Base-by-base conservation (phyloP, 768 basidiomycete genomes). In the Dioszegia aurantiaca region DNA sequence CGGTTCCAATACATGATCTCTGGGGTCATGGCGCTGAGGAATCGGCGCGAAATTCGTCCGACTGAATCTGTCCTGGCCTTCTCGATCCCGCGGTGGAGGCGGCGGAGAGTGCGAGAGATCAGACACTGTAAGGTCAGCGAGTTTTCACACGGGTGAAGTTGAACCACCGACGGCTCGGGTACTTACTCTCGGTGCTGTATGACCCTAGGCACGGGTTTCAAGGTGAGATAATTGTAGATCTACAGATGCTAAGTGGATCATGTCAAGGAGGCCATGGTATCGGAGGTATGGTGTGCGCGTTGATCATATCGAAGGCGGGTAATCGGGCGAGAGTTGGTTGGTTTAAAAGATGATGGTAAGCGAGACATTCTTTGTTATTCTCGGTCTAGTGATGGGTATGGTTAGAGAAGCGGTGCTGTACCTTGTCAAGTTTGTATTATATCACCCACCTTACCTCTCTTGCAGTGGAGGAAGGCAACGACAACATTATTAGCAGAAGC, bases 21-120 rank as follows among this genome's bases (percentile, higher is more conserved):
- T 62, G 1, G 63, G n/a, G n/a, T n/a, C 48, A 49, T 69, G 70
- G 39, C 68, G 54, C 39, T 65, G 58, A 39, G 68, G 70, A 24
- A 72, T 62, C 21, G 70, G 68, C 17, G 68, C 65, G 43, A 72
- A 72, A 36, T 51, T 51, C 3, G 16, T 19, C 48, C 48, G 30
- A 17, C 31, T 36, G 48, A 51, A 51, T n/a, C 48, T 28, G n/a
- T 37, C 48, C 14, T 36, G n/a, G n/a, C n/a, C 31, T 30, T 51
- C 48, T 10, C 33, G 30, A n/a, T n/a, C n/a, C 16, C 48, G 30
- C 11, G 48, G 48, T 21, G 48, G 48, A 9, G 48, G 48, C 12
- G 48, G 48, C 2, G 48, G 48, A 16, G 48, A 51, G 33, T 37
- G 48, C 23, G 31, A 6, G n/a, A n/a, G 44, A 45, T 12, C 3